phyloP scores from a whole-genome alignment of 2,329 filamentous ascomycete species.

The Aspergillus pseudonomiae region DNA sequence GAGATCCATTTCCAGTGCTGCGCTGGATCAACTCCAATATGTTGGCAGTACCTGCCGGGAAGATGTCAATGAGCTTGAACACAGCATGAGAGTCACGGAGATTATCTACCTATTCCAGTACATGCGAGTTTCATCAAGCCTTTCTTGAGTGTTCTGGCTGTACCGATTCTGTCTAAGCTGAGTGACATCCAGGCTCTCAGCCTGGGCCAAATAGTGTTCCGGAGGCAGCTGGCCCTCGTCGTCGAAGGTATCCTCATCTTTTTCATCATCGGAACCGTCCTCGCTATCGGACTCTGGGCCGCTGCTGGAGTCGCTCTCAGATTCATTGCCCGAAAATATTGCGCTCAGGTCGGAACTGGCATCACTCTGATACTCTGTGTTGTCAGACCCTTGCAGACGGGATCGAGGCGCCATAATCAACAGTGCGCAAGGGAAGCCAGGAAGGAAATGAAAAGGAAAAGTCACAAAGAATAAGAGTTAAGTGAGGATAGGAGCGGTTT shows the following conservation, averaged over 20 bases:
- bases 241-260: constrained; percentile 1
- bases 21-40: neutral
- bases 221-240: constrained; percentile 19
- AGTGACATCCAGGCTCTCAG: constrained; percentile 24
- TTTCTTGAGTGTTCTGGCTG: constrained; percentile 11
- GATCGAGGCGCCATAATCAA: neutral
- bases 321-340: constrained; percentile 17
- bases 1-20: constrained; percentile 20
- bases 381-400: constrained; percentile 6
- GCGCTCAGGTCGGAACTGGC: constrained; percentile 15
- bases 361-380: constrained; percentile 18
- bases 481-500: too few species aligned
- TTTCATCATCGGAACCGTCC: constrained; percentile 6
- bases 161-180: constrained; percentile 25
- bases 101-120: constrained; percentile 3
- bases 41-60: neutral
- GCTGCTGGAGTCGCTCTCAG: constrained; percentile 17
- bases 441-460: neutral
- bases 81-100: neutral
- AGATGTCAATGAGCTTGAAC: neutral
- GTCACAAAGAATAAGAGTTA: neutral
- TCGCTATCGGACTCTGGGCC: constrained; percentile 15
- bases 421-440: too few species aligned
- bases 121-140: neutral
- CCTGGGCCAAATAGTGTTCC: constrained; percentile 24